These are phyloP conservation scores for Marchantia polymorpha DNA, from an alignment of 225 moss, liverwort and hornwort species.

Conservation along the genomic window DNA sequence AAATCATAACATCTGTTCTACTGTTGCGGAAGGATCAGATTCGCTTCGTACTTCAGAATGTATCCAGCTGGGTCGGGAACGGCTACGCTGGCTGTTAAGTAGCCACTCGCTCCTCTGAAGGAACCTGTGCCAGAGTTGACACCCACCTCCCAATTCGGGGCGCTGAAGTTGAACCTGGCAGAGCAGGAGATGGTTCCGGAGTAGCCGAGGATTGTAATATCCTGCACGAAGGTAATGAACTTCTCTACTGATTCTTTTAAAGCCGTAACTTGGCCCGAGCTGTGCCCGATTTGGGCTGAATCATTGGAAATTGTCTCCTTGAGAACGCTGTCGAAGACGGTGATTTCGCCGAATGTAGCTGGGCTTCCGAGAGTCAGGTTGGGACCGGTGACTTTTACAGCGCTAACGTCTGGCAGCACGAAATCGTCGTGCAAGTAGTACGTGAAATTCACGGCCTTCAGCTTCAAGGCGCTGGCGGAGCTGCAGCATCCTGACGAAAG, in stretches of 20 bases:
- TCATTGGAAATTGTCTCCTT: background rate
- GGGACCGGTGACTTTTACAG: background rate
- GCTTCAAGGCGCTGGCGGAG: no score
- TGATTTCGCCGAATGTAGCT: background rate
- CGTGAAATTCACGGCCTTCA: background rate
- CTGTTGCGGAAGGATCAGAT: background rate
- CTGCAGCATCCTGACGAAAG: no score
- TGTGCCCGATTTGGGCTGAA: background rate
- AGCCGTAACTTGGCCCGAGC: background rate
- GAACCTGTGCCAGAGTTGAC: background rate
- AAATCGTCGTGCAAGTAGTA: conserved; percentile 4
- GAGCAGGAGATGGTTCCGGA: background rate
- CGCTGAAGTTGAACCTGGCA: background rate
- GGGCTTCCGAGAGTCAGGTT: background rate
- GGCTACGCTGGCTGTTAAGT: background rate
- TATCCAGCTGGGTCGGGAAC: conserved; percentile 8
- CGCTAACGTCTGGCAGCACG: background rate
- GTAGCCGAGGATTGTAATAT: background rate
- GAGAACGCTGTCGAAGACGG: background rate
- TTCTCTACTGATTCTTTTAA: background rate
- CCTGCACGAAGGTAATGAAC: background rate
- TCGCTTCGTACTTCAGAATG: conserved; percentile 8
- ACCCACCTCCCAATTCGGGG: background rate
- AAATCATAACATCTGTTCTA: no score
- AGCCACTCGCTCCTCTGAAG: background rate